Base-by-base conservation (phyloP, 805 yeast species). In the Candida caryicola region DNA sequence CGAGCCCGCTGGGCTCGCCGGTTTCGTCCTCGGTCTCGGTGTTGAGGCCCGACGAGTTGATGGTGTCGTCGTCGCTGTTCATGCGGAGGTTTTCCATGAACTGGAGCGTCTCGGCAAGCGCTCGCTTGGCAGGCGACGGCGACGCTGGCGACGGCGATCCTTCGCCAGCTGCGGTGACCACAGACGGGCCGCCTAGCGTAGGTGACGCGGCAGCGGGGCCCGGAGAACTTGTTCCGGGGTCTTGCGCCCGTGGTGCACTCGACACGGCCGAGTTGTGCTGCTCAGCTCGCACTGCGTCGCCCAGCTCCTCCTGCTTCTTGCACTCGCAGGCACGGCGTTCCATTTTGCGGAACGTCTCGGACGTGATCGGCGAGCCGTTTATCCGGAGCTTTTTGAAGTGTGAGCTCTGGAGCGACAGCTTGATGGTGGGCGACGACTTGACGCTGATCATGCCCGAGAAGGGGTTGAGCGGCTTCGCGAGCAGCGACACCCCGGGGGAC, bases 341-440 rank as follows among this genome's bases (percentile, higher is more conserved):
- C 14, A 33, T 5, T 30, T 45, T 43, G 4, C 37, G 12, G 28
- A 40, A 50, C 3, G 50, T 43, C 15, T 47, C 55, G 8, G 61
- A 52, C 0, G 64, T 58, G 25, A 61, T 57, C 14, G 69, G 67
- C 4, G 59, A 50, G 1, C 70, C 71, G 38, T 59, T 64, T 34
- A 69, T 69, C 17, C 74, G 56, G 17, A 69, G 55, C 39, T 69
- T 69, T 41, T 69, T 69, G 49, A 60, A 69, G 44, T 63, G 71
- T 9, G 71, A 60, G 5, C 59, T 51, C 41, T 59, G 65, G 17
- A 60, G 48, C 2, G 66, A 55, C 51, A 51, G 66, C 34, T 54
- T 53, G 10, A 62, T 69, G 9, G 71, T 69, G 17, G 74, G 62
- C 1, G 59, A 43, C 8, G 72, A 64, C 40, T 68, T 68, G 9